Evolutionary conservation across 2,329 filamentous ascomycete species (phyloP).

Genomic region (Exophiala calicioides): DNA sequence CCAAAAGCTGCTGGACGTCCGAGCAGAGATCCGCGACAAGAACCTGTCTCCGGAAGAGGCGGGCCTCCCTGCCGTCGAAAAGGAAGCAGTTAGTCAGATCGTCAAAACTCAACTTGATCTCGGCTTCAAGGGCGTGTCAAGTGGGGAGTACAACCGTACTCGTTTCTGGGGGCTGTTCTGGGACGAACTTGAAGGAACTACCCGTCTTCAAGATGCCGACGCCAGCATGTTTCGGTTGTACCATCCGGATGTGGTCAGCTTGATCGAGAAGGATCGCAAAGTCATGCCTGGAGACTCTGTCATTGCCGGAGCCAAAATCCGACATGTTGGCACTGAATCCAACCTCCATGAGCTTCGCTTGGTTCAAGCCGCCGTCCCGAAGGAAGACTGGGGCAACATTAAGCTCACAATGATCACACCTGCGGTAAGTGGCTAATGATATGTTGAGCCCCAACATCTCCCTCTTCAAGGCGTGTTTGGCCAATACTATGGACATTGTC

Average conservation of each 20-base stretch:
- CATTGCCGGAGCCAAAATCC: conserved; percentile 60
- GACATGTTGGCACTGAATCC: conserved; percentile 58
- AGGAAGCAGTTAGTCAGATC: conserved; percentile 64
- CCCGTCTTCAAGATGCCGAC: conserved; percentile 51
- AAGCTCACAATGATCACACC: conserved; percentile 69
- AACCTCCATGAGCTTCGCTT: conserved; percentile 60
- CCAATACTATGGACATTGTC: not conserved
- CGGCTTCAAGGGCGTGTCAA: conserved; percentile 64
- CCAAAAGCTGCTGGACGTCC: conserved; percentile 59
- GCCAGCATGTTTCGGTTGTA: conserved; percentile 58
- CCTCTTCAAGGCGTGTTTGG: not conserved
- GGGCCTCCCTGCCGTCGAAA: conserved; percentile 64
- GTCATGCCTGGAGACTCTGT: conserved; percentile 54
- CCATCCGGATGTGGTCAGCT: conserved; percentile 63
- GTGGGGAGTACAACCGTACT: conserved; percentile 49
- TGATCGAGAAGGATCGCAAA: conserved; percentile 60
- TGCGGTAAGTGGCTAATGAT: conserved; percentile 38
- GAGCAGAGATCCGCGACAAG: conserved; percentile 48
- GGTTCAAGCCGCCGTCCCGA: conserved; percentile 60
- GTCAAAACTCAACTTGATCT: conserved; percentile 65
- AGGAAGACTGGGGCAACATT: conserved; percentile 63
- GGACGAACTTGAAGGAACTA: conserved; percentile 57
- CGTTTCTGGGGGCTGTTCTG: conserved; percentile 59
- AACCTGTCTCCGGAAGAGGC: conserved; percentile 36
- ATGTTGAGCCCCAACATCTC: not conserved